These are phyloP conservation scores for Tolypocladium guangdongense DNA, from an alignment of 2,329 filamentous ascomycete species.

Conservation along the genomic window DNA sequence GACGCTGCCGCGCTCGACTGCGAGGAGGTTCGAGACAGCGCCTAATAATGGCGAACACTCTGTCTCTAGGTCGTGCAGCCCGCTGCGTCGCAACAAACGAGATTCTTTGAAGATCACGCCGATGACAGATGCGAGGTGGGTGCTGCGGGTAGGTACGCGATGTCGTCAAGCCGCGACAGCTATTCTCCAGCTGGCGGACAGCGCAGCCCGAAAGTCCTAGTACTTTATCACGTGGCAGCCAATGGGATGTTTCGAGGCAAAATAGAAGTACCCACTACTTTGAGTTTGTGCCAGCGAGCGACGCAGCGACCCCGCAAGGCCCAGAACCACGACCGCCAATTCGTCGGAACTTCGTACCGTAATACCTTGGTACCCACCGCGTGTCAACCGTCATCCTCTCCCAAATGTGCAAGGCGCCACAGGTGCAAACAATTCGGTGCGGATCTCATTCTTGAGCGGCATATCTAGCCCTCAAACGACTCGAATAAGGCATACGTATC, in stretches of 20 bases:
- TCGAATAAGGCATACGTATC: background rate
- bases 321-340: background rate
- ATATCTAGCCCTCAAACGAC: background rate
- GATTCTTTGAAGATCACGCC: background rate
- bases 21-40: background rate
- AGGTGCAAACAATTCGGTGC: background rate
- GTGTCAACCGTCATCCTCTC: background rate
- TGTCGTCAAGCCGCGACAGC: background rate
- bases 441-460: background rate
- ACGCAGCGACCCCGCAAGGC: background rate
- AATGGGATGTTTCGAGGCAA: background rate
- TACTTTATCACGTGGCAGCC: background rate
- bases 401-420: background rate
- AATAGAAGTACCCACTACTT: background rate
- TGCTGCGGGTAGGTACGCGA: background rate
- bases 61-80: background rate
- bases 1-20: background rate
- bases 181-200: background rate
- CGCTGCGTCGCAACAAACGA: background rate
- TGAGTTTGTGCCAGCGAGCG: background rate
- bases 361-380: too few relatives aligned
- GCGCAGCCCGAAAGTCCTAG: background rate
- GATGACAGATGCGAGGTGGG: background rate
- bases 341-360: too few relatives aligned
- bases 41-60: background rate